Evolutionary conservation across 2,329 filamentous ascomycete species (phyloP), one percentile per base, ranked within the genome.

Genomic region (Hypomyces perniciosus): DNA sequence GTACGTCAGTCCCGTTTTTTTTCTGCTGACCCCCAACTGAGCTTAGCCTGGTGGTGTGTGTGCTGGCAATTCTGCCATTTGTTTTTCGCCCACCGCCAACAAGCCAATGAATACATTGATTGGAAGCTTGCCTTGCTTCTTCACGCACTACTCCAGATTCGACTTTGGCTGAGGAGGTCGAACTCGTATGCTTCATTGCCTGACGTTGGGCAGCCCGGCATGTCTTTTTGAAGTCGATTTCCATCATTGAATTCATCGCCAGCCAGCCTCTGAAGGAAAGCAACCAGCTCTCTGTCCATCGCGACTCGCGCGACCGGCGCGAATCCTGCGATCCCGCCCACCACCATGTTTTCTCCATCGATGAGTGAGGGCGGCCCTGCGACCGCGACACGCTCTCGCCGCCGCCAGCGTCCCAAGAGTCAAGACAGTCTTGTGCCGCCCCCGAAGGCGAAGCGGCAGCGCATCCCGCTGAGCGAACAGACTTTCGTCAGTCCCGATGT

Each of bases 381-480:
- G 59, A 78, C 73, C 56, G 75, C 78, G 47, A 81, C 79, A 48
- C 76, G 81, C 56, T 81, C 79, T 59, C 79, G 82, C 53, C 77
- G 82, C 54, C 77, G 82, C 51, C 81, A 81, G 65, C 78, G 82
- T 52, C 81, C 81, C 46, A 65, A 71, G 59, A 80, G 75, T 61
- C 72, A 75, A 50, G 81, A 84, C 52, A 74, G 69, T 61, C 66
- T 78, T 47, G 66, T 69, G 44, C 74, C 79, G 56, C 77, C 80
- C 59, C 82, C 82, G 29, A 85, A 83, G 66, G 76, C 80, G 9
- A 85, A 85, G 70, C 77, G 82, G 55, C 79, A 80, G 62, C 75
- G 82, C 56, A 68, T 81, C 46, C 78, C 77, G 30, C 64, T 84
- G 57, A 75, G 73, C 48, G 79, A 84, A 53, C 74, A 80, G 60